Percentiles rank a stretch among this genome's conserved stretches.
These are phyloP conservation scores for Cruciata laevipes DNA, from an alignment of 257 asterid species.

Conservation along the genomic window DNA sequence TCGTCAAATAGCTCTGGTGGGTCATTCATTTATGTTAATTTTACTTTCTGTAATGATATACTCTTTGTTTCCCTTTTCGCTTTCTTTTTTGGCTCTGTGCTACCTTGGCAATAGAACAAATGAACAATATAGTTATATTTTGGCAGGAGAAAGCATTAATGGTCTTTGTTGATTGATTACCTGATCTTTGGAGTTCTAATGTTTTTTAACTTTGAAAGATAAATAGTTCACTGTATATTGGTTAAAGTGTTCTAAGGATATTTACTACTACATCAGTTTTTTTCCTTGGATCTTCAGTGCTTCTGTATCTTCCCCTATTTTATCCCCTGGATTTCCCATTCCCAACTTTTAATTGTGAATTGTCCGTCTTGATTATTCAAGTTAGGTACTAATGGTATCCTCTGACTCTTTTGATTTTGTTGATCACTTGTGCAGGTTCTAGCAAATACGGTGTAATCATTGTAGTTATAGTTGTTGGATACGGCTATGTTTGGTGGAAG, in stretches of 20 bases:
- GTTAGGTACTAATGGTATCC: not conserved
- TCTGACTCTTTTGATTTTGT: not conserved
- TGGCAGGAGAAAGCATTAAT: not conserved
- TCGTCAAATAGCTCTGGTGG: slow-evolving; percentile 75
- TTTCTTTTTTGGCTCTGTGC: not conserved
- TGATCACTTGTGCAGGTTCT: slow-evolving; percentile 49
- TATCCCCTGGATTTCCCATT: not conserved
- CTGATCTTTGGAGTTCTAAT: not conserved
- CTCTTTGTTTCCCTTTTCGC: not conserved
- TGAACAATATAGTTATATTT: not conserved
- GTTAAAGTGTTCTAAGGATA: not conserved
- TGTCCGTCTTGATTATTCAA: not conserved
- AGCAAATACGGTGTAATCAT: slow-evolving; percentile 59
- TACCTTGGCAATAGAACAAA: not conserved
- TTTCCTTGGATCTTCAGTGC: not conserved
- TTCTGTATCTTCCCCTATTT: not conserved
- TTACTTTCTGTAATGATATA: not conserved
- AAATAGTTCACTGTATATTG: not conserved
- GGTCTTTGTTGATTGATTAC: not conserved
- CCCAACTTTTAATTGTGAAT: not conserved
- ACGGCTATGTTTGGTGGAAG: slow-evolving; percentile 99
- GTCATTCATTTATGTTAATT: not conserved
- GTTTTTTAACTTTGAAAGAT: not conserved
- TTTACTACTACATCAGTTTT: not conserved
- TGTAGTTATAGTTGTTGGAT: slow-evolving; percentile 70